Conservation (phyloP, 2,329 filamentous ascomycete genomes). For the Fusarium protoensiforme region DNA sequence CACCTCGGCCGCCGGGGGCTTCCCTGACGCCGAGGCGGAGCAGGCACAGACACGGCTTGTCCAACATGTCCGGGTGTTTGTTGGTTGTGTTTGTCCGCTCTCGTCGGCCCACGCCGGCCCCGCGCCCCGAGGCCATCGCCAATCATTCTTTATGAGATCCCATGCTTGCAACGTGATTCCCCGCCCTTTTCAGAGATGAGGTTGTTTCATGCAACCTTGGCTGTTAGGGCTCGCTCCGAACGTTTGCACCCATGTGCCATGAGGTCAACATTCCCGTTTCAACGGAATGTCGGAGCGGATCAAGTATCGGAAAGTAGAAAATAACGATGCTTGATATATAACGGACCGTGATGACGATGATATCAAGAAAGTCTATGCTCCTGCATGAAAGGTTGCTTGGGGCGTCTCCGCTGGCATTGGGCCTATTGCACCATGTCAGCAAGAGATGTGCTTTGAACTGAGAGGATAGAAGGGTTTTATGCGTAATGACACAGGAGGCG, state of each 20-base stretch:
- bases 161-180: conserved; percentile 67
- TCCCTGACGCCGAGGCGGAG: conserved; percentile 72
- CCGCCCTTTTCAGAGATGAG: conserved; percentile 85
- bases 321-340: conserved; percentile 54
- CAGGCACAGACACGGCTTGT: conserved; percentile 76
- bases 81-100: conserved; percentile 88
- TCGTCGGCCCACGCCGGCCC: conserved; percentile 79
- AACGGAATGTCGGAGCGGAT: conserved; percentile 86
- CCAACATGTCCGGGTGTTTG: conserved; percentile 81
- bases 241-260: conserved; percentile 62
- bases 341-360: background rate
- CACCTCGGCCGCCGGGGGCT: conserved; percentile 67
- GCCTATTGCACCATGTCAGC: conserved; percentile 55
- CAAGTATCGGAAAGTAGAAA: conserved; percentile 81
- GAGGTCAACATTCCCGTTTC: conserved; percentile 80
- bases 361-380: background rate
- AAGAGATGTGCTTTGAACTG: conserved; percentile 56
- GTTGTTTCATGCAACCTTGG: conserved; percentile 83
- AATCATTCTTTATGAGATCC: conserved; percentile 90
- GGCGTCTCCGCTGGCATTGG: conserved; percentile 25
- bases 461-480: conserved; percentile 56
- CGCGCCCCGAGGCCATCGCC: conserved; percentile 80
- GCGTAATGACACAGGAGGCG: conserved; percentile 54
- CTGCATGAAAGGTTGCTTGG: background rate
- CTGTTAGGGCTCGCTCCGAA: conserved; percentile 81